phyloP scores from a whole-genome alignment of 2,329 filamentous ascomycete genomes.

The Colletotrichum costaricense region DNA sequence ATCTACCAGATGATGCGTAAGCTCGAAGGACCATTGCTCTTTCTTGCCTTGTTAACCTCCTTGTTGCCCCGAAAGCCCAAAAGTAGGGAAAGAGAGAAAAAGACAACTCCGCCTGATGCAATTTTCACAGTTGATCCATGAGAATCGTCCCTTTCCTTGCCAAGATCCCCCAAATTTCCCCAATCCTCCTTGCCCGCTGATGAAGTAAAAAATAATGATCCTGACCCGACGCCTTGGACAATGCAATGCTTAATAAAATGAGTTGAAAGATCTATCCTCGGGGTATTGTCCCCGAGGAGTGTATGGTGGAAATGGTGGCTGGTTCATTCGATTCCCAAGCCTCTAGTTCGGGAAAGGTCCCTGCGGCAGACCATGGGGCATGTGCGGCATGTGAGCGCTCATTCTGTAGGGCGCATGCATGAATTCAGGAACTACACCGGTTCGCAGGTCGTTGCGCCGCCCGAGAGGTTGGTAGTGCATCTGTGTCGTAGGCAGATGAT shows the following conservation, averaged over 20 bases:
- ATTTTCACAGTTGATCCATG: constrained; percentile 23
- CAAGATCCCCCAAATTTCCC: constrained; percentile 1
- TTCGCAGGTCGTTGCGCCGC: constrained; percentile 73
- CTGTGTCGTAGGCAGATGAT: constrained; percentile 74
- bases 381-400: constrained; percentile 30
- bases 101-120: constrained; percentile 34
- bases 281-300: background rate
- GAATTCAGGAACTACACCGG: constrained; percentile 78
- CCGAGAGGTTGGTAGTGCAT: constrained; percentile 88
- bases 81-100: background rate
- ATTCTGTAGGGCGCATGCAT: constrained; percentile 30
- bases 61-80: constrained; percentile 6
- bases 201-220: constrained; percentile 27
- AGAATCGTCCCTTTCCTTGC: constrained; percentile 17
- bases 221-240: constrained; percentile 35
- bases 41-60: background rate
- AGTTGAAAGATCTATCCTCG: background rate
- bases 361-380: constrained; percentile 39
- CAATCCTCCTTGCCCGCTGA: background rate
- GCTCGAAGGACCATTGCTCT: background rate
- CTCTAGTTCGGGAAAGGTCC: constrained; percentile 50
- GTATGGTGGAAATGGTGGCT: background rate
- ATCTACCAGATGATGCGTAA: constrained; percentile 13
- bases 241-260: constrained; percentile 34
- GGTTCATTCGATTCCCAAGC: constrained; percentile 19